Evolutionary conservation across 257 asterid species (phyloP).

Genomic region (Solanum gandarillasii): DNA sequence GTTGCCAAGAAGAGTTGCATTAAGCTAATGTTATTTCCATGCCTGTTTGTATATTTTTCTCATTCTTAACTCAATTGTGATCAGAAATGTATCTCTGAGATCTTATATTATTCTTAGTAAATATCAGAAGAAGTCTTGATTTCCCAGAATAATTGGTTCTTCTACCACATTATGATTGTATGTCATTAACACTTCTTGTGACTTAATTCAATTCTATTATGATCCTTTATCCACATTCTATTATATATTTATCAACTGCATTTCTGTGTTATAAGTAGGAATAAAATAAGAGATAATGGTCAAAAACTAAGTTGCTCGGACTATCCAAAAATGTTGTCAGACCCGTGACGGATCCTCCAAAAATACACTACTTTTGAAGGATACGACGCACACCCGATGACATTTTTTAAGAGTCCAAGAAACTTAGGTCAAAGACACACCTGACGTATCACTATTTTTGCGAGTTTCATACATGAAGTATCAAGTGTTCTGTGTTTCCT

Average conservation of each 20-base stretch:
- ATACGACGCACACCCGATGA: no score
- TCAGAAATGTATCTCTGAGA: neutral
- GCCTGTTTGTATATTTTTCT: neutral
- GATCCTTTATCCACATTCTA: neutral
- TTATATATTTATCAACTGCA: neutral
- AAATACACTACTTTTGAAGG: no score
- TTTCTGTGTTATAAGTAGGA: neutral
- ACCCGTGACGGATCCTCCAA: no score
- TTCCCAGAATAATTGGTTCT: neutral
- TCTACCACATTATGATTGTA: neutral
- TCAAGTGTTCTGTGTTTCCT: neutral
- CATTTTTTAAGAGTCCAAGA: no score
- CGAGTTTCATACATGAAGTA: neutral
- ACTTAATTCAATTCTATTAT: neutral
- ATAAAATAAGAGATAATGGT: neutral
- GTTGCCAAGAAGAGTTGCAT: neutral
- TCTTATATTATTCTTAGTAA: slow-evolving; percentile 3
- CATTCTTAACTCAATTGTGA: neutral
- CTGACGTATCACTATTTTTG: neutral
- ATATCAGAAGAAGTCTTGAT: neutral
- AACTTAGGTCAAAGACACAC: neutral
- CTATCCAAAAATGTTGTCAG: no score
- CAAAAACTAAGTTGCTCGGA: no score
- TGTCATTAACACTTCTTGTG: neutral
- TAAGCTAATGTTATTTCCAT: slow-evolving; percentile 2